Evolutionary conservation across 2,329 filamentous ascomycete species (phyloP), one percentile per base, ranked within the genome.

Genomic region (Pseudohalonectria lignicola): DNA sequence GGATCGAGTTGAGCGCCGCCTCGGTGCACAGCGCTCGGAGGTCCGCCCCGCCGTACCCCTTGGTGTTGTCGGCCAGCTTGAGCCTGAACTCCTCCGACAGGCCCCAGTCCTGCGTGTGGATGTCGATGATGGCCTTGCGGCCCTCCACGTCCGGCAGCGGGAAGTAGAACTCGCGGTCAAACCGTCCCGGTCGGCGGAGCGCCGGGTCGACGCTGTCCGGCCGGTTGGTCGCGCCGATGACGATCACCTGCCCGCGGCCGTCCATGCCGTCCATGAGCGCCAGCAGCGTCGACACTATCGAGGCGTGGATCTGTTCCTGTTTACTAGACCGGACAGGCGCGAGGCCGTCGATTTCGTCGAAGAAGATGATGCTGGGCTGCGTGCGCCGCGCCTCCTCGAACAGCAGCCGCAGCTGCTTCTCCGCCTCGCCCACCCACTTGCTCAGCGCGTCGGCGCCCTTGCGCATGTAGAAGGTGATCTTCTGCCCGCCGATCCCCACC

Each of bases 381-480:
- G 83, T 96, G 57, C 87, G 92, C 44, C 90, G 76, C 13, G 92
- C 92, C 60, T 98, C 92, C 51, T 96, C 92, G 47, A 98, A 98
- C 5, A 98, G 71, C 41, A 96, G 65, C 33, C 92, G 80, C 39
- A 98, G 74, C 56, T 98, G 92, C 60, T 90, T 82, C 62, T 98
- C 92, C 9, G 93, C 92, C 61, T 98, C 92, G 54, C 92, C 92
- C 37, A 98, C 92, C 92, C 92, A 98, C 62, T 98, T 98, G 60
- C 88, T 95, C 44, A 98, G 67, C 13, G 88, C 88, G 70, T 98
- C 92, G 18, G 92, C 93, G 55, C 92, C 93, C 61, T 98, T 98
- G 43, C 92, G 82, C 92, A 98, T 98, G 61, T 96, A 98, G 51
- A 98, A 98, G 0, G 88, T 96, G 45, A 98, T 92, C 57, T 96